phyloP scores from a whole-genome alignment of 176 grass and related monocot genomes.

The Carex littledalei region DNA sequence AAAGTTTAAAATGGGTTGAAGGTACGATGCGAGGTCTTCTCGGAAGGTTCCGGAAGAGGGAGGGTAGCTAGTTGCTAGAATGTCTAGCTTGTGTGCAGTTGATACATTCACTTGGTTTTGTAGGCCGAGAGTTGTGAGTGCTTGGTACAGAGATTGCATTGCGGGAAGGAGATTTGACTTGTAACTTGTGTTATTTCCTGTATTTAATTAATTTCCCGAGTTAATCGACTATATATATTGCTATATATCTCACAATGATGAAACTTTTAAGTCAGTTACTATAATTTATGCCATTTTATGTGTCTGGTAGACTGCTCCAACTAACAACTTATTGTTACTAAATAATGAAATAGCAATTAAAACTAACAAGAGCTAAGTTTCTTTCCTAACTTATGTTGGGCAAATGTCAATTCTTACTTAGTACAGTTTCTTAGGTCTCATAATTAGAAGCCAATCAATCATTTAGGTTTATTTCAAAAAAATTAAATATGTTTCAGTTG shows the following conservation, averaged over 20 bases:
- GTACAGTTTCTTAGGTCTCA: neutral
- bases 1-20: slow-evolving; percentile 62
- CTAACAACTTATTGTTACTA: neutral
- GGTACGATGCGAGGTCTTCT: slow-evolving; percentile 46
- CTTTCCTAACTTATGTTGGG: neutral
- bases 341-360: neutral
- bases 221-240: neutral
- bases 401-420: neutral
- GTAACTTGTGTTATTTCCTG: slow-evolving; percentile 29
- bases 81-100: slow-evolving; percentile 53
- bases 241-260: neutral
- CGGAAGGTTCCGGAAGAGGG: slow-evolving; percentile 61
- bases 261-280: neutral
- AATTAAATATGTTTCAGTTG: neutral
- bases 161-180: slow-evolving; percentile 60
- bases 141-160: slow-evolving; percentile 56
- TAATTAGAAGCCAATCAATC: neutral
- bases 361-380: neutral
- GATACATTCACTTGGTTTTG: slow-evolving; percentile 43
- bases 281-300: neutral
- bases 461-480: neutral
- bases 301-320: neutral
- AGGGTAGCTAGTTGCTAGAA: slow-evolving; percentile 59
- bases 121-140: slow-evolving; percentile 34
- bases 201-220: neutral